Conservation (phyloP, 331 rosid species). For the Pyrus hybrid region DNA sequence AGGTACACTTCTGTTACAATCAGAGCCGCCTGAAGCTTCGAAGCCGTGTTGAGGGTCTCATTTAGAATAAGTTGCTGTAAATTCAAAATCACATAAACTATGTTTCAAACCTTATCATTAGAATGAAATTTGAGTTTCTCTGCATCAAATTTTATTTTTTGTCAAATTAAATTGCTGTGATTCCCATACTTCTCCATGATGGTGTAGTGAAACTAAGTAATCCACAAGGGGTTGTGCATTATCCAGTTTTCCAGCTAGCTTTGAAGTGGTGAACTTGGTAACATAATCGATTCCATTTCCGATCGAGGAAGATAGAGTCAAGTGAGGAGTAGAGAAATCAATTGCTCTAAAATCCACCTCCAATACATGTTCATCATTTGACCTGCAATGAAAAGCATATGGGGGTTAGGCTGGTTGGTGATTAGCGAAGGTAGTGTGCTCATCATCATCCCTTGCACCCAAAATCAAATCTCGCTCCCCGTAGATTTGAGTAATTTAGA, state of each 20-base stretch:
- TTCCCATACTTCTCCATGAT: constrained; percentile 62
- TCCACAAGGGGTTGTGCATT: constrained; percentile 70
- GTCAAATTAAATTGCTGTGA: neutral
- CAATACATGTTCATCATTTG: constrained; percentile 66
- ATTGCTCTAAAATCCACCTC: constrained; percentile 84
- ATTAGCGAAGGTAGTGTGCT: neutral
- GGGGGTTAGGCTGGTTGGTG: neutral
- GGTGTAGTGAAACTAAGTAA: constrained; percentile 51
- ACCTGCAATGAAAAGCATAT: constrained; percentile 36
- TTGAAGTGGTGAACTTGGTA: constrained; percentile 54
- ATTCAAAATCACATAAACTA: neutral
- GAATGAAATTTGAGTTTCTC: neutral
- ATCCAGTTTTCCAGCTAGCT: constrained; percentile 41
- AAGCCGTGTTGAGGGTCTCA: constrained; percentile 45
- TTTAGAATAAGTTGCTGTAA: constrained; percentile 67
- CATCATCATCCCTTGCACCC: neutral
- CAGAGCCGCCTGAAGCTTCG: constrained; percentile 63
- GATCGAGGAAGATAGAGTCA: constrained; percentile 71
- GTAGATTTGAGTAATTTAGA: neutral
- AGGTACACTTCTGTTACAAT: constrained; percentile 61
- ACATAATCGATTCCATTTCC: constrained; percentile 63
- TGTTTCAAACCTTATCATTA: neutral
- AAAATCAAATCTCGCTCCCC: neutral
- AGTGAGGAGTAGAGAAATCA: constrained; percentile 51
- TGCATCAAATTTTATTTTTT: neutral